Evolutionary conservation across 768 basidiomycete species (phyloP).

Genomic region (Trichaptum fuscoviolaceum): DNA sequence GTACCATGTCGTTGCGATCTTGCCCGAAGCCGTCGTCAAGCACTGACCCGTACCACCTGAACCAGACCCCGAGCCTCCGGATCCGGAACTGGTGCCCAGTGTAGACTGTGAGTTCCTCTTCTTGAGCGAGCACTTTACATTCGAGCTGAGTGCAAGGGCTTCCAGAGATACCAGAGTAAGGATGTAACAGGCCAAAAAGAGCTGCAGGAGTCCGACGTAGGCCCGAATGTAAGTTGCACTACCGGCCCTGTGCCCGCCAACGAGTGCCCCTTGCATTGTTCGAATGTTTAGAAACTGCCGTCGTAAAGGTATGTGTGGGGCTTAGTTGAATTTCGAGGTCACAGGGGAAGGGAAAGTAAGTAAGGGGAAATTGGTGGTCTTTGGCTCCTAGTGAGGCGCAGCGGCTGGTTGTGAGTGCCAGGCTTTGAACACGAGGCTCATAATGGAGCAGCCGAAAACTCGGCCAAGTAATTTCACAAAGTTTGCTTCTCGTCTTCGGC

Average conservation of each 20-base stretch:
- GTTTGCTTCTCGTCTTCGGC: neutral
- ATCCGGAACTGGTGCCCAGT: neutral
- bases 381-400: neutral
- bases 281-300: neutral
- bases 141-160: neutral
- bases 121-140: neutral
- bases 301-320: no score
- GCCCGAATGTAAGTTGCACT: no score
- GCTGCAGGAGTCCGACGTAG: neutral
- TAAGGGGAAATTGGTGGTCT: neutral
- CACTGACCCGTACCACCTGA: neutral
- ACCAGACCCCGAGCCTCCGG: neutral
- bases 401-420: neutral
- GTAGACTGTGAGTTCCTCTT: neutral
- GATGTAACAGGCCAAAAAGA: neutral
- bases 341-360: neutral
- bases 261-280: neutral
- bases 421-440: neutral
- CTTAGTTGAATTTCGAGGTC: neutral
- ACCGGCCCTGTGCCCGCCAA: no score
- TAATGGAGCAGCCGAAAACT: neutral
- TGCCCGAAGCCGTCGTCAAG: neutral
- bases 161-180: neutral
- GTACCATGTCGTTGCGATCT: conserved; percentile 56
- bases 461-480: neutral